Base-by-base conservation (phyloP, 495 filamentous ascomycete genomes). In the Tetracladium marchalianum region DNA sequence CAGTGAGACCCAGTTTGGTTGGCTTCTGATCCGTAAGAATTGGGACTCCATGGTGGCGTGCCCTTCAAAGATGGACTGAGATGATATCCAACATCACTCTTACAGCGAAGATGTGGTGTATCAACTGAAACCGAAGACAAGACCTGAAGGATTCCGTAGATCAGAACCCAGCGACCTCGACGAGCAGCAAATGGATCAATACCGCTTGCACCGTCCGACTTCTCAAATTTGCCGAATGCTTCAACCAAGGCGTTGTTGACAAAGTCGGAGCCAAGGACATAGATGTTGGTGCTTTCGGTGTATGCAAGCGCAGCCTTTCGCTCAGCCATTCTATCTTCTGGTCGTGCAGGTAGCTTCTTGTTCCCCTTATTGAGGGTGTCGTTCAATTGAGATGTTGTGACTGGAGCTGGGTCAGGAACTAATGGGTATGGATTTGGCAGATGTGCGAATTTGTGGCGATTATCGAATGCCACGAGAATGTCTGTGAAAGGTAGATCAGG, bases 351-450 rank as follows among this genome's bases (percentile, higher is more conserved):
- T 15, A 45, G 44, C n/a, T 57, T 60, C 16, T 40, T 49, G 43
- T 18, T 45, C n/a, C 16, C 15, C 22, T 51, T 57, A 2, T 41
- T 35, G 0, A 41, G 35, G 17, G 12, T 57, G 18, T 46, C 47
- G 35, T 41, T 46, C 0, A 61, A 27, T 11, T 53, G 50, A 22
- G 67, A 65, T 18, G 65, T 59, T 13, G 51, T 58, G 36, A 71
- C 69, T 2, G 68, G 63, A 9, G 68, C 64, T 11, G 41, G 3
- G 11, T 50, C 39, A 15, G 82, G 82, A 1, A 82, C 69, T 0
- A 87, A 64, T 1, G 82, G 81, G 50, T 82, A 85, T 1, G 82
- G 81, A 43, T 80, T 70, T 4, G 82, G 82, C 35, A 85, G 82
- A 45, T 82, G 81, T 5, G 78, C 74, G 54, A 72, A 82, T 22